Base-by-base conservation (phyloP, 2,329 filamentous ascomycete species). In the Fonsecaea multimorphosa region DNA sequence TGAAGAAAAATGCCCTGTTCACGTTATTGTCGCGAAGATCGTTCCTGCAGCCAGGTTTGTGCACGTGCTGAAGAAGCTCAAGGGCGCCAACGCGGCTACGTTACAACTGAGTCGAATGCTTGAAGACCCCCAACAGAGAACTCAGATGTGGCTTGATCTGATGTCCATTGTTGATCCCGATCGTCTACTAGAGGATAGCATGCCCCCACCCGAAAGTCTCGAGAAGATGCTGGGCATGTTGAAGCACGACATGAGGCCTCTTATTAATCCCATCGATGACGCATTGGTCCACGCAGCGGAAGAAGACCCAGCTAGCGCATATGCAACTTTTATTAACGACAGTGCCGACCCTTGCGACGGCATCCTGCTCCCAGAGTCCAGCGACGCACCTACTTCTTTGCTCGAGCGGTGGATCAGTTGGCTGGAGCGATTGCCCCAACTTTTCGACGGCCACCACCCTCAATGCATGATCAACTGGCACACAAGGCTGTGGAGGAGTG, bases 71-170 rank as follows among this genome's bases (percentile, higher is more conserved):
- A 91, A 94, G 74, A 91, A 95, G 57, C 90, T 95, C 73, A 84
- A 98, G 38, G 87, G 93, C 64, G 95, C 97, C 66, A 99, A 99
- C 74, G 86, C 95, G 65, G 92, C 94, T 22, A 95, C 95, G 1
- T 94, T 98, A 75, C 93, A 95, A 1, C 93, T 94, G 1, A 94
- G 93, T 24, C 96, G 95, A 69, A 93, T 97, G 86, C 84, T 99
- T 12, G 92, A 92, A 7, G 92, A 94, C 73, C 89, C 92, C 19
- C 91, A 92, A 53, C 96, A 96, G 75, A 88, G 95, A 61, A 92
- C 95, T 70, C 91, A 95, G 74, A 98, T 99, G 95, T 97, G 95
- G 82, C 83, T 90, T 58, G 95, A 99, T 74, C 97, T 93, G 89
- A 88, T 92, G 46, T 87, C 78, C 11, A 82, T 82, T 74, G 84